A percentile compares a stretch with the other conserved stretches of the same genome.
These are phyloP conservation scores for Aschersonia sp. DNA, from an alignment of 2,329 filamentous ascomycete species.

Conservation along the genomic window DNA sequence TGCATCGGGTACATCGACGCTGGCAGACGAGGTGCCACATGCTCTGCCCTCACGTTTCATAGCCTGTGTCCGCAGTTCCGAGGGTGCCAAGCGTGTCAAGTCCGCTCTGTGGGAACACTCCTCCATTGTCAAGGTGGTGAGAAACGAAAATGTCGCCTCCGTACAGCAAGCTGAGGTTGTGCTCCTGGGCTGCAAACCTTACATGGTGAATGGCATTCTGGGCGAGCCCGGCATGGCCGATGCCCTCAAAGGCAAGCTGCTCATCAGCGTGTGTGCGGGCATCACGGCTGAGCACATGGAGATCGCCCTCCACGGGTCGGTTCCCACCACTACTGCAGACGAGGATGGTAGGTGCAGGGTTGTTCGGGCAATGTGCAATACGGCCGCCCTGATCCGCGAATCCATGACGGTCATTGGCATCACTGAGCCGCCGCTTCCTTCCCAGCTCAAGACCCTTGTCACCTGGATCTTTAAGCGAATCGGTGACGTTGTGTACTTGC, in stretches of 20 bases:
- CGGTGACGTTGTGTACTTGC: conserved; percentile 55
- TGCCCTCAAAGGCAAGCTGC: conserved; percentile 63
- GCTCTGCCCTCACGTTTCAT: conserved; percentile 63
- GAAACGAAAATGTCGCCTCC: conserved; percentile 57
- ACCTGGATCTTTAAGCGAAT: conserved; percentile 67
- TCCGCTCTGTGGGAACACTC: conserved; percentile 49
- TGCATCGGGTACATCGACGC: conserved; percentile 28
- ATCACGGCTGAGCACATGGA: conserved; percentile 58
- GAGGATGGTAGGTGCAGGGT: conserved; percentile 43
- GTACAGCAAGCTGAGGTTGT: conserved; percentile 57
- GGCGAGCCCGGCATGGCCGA: conserved; percentile 51
- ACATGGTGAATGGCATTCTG: conserved; percentile 57
- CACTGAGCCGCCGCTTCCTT: conserved; percentile 40
- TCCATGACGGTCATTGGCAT: conserved; percentile 71
- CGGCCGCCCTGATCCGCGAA: conserved; percentile 62
- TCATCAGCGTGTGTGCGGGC: conserved; percentile 72
- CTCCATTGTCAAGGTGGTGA: conserved; percentile 47
- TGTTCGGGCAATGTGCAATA: conserved; percentile 76
- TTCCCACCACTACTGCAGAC: conserved; percentile 29
- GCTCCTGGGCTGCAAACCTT: conserved; percentile 69
- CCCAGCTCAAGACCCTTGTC: conserved; percentile 40
- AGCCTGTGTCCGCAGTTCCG: conserved; percentile 61
- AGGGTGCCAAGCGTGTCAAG: conserved; percentile 55
- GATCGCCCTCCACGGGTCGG: conserved; percentile 42
- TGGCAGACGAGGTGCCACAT: conserved; percentile 32